Evolutionary conservation across 2,329 filamentous ascomycete species (phyloP).

Genomic region (Colletotrichum sidae): DNA sequence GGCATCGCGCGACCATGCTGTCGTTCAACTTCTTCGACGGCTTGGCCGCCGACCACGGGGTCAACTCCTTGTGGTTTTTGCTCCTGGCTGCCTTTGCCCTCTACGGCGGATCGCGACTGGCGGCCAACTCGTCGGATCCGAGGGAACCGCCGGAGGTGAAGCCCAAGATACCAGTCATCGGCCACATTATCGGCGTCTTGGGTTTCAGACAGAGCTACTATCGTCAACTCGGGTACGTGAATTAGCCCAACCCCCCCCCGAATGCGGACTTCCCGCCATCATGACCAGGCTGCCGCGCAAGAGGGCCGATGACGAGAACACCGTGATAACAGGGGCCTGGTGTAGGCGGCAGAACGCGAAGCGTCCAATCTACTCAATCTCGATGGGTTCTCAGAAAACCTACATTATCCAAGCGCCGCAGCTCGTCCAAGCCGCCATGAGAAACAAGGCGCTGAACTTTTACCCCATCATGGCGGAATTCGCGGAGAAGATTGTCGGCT

Average conservation of each 20-base stretch:
- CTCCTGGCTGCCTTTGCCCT: constrained; percentile 27
- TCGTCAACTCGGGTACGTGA: constrained; percentile 51
- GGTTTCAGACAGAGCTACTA: constrained; percentile 50
- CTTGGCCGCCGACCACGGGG: constrained; percentile 43
- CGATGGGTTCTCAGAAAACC: constrained; percentile 53
- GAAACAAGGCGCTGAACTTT: constrained; percentile 56
- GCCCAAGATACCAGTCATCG: constrained; percentile 55
- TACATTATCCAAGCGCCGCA: constrained; percentile 58
- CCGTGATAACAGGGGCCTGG: too few relatives aligned
- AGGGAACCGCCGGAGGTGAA: constrained; percentile 56
- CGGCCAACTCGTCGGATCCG: constrained; percentile 39
- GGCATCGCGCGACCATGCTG: not conserved
- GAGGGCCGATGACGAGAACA: too few relatives aligned
- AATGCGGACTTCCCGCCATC: not conserved
- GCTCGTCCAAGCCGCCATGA: constrained; percentile 54
- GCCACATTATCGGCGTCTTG: constrained; percentile 58
- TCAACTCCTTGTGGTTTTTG: constrained; percentile 39
- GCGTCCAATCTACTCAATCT: constrained; percentile 55
- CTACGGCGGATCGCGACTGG: not conserved
- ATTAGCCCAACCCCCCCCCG: too few relatives aligned
- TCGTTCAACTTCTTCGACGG: not conserved
- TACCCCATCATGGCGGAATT: constrained; percentile 54
- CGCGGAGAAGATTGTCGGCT: constrained; percentile 50
- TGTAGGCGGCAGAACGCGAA: constrained; percentile 38
- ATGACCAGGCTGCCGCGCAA: not conserved